These are phyloP conservation scores for Kwoniella sp. DNA, from an alignment of 768 basidiomycete genomes.

Conservation along the genomic window DNA sequence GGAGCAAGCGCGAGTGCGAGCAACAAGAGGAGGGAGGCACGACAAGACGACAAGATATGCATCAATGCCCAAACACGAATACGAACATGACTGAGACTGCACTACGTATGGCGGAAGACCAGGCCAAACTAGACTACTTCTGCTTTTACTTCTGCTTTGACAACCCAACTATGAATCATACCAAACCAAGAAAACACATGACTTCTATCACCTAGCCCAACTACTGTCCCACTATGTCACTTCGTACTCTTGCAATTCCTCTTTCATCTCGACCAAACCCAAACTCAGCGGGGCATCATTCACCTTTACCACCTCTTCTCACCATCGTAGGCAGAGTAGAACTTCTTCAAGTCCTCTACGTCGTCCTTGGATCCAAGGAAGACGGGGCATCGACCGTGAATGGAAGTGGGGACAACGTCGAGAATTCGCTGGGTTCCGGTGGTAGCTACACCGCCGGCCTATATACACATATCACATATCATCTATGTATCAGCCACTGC, in stretches of 20 bases:
- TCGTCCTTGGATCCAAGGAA: slow-evolving; percentile 94
- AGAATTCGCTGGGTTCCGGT: slow-evolving; percentile 92
- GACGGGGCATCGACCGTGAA: slow-evolving; percentile 90
- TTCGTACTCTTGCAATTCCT: too few relatives aligned
- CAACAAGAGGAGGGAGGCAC: background rate
- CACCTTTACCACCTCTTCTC: slow-evolving; percentile 45
- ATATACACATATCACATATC: too few relatives aligned
- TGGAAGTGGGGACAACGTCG: slow-evolving; percentile 80
- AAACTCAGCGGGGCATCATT: too few relatives aligned
- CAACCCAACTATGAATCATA: too few relatives aligned
- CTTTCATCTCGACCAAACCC: too few relatives aligned
- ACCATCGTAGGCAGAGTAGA: slow-evolving; percentile 62
- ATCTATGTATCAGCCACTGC: too few relatives aligned
- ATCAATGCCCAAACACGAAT: background rate
- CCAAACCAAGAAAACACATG: too few relatives aligned
- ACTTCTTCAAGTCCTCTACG: slow-evolving; percentile 84
- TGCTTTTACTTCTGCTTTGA: background rate
- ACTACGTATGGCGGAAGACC: too few relatives aligned
- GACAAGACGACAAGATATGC: background rate
- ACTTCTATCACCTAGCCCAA: too few relatives aligned
- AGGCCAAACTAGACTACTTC: too few relatives aligned
- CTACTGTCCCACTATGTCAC: too few relatives aligned
- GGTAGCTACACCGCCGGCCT: slow-evolving; percentile 92
- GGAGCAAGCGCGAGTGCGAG: background rate
- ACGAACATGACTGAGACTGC: too few relatives aligned